A percentile compares a stretch with the other conserved stretches of the same genome.
These are phyloP conservation scores for Cymbopogon flexuosus DNA, from an alignment of 202 grass and related monocot species.

Conservation along the genomic window DNA sequence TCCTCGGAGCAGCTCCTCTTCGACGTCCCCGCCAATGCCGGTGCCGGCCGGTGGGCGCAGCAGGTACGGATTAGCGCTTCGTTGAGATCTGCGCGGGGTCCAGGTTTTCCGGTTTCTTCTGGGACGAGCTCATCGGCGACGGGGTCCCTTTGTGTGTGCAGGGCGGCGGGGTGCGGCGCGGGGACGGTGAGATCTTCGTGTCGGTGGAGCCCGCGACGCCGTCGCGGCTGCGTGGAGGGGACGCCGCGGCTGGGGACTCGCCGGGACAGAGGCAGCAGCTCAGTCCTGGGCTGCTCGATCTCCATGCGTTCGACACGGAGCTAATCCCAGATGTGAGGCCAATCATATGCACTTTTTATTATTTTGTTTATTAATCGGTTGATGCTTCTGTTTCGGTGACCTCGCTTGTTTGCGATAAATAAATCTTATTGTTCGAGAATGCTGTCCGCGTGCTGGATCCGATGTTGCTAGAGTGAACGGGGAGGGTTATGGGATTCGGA, in stretches of 20 bases:
- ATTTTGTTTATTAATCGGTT: neutral
- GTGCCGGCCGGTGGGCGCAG: constrained; percentile 19
- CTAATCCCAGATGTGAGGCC: constrained; percentile 77
- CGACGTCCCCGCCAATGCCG: constrained; percentile 51
- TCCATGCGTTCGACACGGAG: constrained; percentile 89
- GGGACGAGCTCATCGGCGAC: neutral
- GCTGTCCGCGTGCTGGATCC: constrained; percentile 19
- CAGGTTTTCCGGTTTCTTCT: neutral
- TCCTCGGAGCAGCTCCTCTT: constrained; percentile 75
- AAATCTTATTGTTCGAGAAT: constrained; percentile 11
- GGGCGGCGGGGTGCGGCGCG: constrained; percentile 53
- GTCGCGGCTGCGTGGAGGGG: constrained; percentile 51
- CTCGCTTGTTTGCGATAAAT: neutral
- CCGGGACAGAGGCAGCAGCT: constrained; percentile 57
- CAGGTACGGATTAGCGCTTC: constrained; percentile 25
- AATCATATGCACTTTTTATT: neutral
- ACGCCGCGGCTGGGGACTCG: constrained; percentile 42
- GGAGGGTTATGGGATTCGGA: neutral
- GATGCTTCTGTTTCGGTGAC: neutral
- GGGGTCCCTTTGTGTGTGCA: constrained; percentile 4
- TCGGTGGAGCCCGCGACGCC: constrained; percentile 56
- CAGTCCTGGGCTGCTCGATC: constrained; percentile 89
- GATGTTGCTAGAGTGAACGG: neutral
- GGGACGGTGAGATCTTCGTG: constrained; percentile 66
- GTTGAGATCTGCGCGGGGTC: constrained; percentile 41